Conservation (phyloP, 208 protist genomes). For the Acanthamoeba culbertsoni region DNA sequence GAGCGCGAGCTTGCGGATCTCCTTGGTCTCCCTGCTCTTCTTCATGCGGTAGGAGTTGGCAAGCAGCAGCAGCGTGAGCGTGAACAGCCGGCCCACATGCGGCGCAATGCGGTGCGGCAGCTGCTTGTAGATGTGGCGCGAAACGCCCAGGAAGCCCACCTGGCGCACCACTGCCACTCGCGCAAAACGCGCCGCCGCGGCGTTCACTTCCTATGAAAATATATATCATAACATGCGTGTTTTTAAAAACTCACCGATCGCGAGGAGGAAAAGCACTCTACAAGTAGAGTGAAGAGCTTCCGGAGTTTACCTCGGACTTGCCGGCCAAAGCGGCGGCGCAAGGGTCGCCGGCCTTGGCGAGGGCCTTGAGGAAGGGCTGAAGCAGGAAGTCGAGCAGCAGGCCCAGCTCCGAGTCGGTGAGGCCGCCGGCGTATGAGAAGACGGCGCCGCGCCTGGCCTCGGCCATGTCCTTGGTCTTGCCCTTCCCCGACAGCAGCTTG, state of each 20-base stretch:
- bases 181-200: not conserved
- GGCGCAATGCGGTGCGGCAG: conserved; percentile 45
- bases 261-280: no score
- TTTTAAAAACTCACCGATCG: no score
- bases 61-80: conserved; percentile 29
- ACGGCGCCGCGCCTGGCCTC: conserved; percentile 45
- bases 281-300: no score
- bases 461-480: conserved; percentile 28
- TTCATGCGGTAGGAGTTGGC: not conserved
- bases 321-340: not conserved
- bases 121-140: conserved; percentile 38
- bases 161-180: not conserved
- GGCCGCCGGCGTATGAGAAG: conserved; percentile 3
- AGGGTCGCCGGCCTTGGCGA: not conserved
- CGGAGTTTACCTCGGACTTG: not conserved
- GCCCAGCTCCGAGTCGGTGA: conserved; percentile 9
- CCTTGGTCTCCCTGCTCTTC: not conserved
- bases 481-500: conserved; percentile 48
- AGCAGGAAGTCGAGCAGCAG: conserved; percentile 47
- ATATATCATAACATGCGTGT: not conserved
- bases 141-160: conserved; percentile 25
- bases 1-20: conserved; percentile 14
- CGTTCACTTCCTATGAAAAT: not conserved
- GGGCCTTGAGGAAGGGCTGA: conserved; percentile 9
- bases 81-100: not conserved